These are phyloP conservation scores for Macadamia integrifolia DNA, from an alignment of 164 flowering plant species.

Conservation along the genomic window DNA sequence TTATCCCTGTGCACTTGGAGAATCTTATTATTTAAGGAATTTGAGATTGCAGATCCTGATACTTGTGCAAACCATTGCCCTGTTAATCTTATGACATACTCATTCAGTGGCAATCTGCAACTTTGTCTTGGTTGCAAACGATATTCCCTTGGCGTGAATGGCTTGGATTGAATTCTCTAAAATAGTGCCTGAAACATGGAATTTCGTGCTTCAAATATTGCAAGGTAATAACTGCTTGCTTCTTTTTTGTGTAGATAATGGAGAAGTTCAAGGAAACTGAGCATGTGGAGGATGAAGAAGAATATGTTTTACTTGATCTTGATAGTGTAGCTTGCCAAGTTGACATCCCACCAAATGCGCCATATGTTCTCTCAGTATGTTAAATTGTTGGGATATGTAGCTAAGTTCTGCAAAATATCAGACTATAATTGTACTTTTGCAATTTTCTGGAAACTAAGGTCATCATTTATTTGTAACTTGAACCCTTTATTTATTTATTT, in stretches of 20 bases:
- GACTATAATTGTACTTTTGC: conserved; percentile 1
- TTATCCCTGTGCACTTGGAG: too few relatives aligned
- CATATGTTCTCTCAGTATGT: conserved; percentile 64
- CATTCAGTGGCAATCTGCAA: too few relatives aligned
- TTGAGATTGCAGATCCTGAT: too few relatives aligned
- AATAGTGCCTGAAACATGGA: too few relatives aligned
- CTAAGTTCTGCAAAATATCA: conserved; percentile 18
- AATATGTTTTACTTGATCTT: conserved; percentile 60
- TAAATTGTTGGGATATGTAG: neutral
- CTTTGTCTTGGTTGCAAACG: neutral
- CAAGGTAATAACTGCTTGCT: neutral
- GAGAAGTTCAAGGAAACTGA: conserved; percentile 17
- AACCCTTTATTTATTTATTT: too few relatives aligned
- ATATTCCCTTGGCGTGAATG: neutral
- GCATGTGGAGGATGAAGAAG: conserved; percentile 43
- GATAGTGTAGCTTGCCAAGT: conserved; percentile 30
- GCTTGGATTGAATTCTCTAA: too few relatives aligned
- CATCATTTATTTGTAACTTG: neutral
- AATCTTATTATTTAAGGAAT: too few relatives aligned
- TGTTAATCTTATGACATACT: too few relatives aligned
- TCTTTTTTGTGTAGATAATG: conserved; percentile 20
- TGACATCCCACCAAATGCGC: conserved; percentile 52
- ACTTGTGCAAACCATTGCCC: too few relatives aligned
- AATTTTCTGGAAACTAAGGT: neutral
- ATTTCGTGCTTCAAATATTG: neutral